A percentile compares a stretch with the other conserved stretches of the same genome.
Conservation (phyloP, 2,329 filamentous ascomycete genomes). For the Ceratocystis diversiconidia region DNA sequence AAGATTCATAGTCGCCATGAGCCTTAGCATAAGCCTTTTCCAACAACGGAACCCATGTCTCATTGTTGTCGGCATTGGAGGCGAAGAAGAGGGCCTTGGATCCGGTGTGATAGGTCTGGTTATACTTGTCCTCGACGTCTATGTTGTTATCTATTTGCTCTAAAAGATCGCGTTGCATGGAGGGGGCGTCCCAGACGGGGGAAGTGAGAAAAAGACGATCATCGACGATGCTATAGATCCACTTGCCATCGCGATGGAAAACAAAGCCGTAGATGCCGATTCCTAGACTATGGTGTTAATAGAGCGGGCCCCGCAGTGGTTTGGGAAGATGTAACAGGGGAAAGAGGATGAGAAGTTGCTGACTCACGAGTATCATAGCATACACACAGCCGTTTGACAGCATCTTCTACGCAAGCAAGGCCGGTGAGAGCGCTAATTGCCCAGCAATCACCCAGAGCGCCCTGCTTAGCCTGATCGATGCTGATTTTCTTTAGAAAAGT, state of each 20-base stretch:
- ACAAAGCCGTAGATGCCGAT: conserved; percentile 85
- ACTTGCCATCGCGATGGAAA: conserved; percentile 77
- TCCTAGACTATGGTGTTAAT: conserved; percentile 20
- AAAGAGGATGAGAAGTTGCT: neutral
- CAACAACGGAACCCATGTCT: conserved; percentile 68
- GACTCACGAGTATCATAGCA: conserved; percentile 48
- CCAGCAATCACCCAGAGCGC: conserved; percentile 69
- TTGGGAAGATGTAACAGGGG: neutral
- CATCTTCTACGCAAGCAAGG: conserved; percentile 55
- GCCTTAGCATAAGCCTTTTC: conserved; percentile 79
- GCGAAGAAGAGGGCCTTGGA: conserved; percentile 68
- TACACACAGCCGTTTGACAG: conserved; percentile 62
- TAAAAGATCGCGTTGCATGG: conserved; percentile 58
- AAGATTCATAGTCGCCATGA: conserved; percentile 60
- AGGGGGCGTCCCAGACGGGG: conserved; percentile 66
- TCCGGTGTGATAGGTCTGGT: conserved; percentile 56
- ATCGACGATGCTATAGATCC: conserved; percentile 83
- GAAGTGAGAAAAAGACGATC: conserved; percentile 79
- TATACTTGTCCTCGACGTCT: conserved; percentile 59
- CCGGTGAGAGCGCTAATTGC: conserved; percentile 66
- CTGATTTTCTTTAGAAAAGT: conserved; percentile 52
- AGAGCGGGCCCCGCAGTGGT: neutral
- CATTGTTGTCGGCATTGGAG: conserved; percentile 59
- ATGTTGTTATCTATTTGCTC: conserved; percentile 57
- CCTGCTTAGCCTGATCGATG: conserved; percentile 64